phyloP scores from a whole-genome alignment of 2,329 filamentous ascomycete genomes.

The Alternaria brassicicola region DNA sequence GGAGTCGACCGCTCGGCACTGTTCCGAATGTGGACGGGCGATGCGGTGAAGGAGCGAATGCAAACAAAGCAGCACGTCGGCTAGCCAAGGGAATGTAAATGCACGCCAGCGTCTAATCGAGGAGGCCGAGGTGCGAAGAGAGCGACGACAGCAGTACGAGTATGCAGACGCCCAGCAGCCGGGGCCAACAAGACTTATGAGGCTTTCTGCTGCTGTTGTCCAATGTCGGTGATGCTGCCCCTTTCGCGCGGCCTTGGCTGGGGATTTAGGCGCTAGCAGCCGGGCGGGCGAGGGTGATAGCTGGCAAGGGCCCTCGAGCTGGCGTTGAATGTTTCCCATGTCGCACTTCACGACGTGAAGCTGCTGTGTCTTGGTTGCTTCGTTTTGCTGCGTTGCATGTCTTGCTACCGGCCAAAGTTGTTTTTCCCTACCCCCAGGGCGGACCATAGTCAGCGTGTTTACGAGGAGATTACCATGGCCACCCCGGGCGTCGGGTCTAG shows the following conservation, averaged over 20 bases:
- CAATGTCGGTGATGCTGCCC: slow-evolving; percentile 38
- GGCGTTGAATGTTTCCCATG: not conserved
- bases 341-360: not conserved
- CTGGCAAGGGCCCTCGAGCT: slow-evolving; percentile 6
- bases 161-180: slow-evolving; percentile 4
- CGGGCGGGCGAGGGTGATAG: not conserved
- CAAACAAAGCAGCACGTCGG: slow-evolving; percentile 22
- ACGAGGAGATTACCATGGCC: slow-evolving; percentile 7
- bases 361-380: not conserved
- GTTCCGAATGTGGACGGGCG: not conserved
- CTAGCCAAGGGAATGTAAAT: slow-evolving; percentile 20
- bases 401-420: not conserved
- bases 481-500: slow-evolving; percentile 11
- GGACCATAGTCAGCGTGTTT: not conserved
- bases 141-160: slow-evolving; percentile 5
- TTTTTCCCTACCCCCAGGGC: not conserved
- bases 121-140: slow-evolving; percentile 25
- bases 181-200: slow-evolving; percentile 24
- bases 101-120: slow-evolving; percentile 33
- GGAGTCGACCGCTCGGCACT: slow-evolving; percentile 14
- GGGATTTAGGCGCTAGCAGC: slow-evolving; percentile 28
- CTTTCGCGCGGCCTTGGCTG: slow-evolving; percentile 33
- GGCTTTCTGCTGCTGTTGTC: slow-evolving; percentile 10
- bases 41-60: slow-evolving; percentile 20
- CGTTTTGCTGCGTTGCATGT: not conserved